Conservation (phyloP, 371 early-diverging fungal genomes). For the Smittium mucronatum region DNA sequence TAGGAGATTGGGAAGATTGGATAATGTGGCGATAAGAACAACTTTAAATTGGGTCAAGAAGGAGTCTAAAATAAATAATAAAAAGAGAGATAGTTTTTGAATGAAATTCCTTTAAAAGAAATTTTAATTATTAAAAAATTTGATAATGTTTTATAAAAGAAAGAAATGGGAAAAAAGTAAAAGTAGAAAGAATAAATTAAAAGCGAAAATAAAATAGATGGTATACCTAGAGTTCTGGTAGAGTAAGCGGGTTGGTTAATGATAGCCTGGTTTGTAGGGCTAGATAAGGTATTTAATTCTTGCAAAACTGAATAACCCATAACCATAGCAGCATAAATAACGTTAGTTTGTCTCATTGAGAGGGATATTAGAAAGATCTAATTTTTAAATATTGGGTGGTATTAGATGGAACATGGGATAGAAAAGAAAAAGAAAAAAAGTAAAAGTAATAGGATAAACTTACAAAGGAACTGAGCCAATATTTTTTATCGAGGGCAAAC, state of each 20-base stretch:
- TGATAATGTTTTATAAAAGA: too few relatives aligned
- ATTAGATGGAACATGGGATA: neutral
- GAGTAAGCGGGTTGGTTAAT: neutral
- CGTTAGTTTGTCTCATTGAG: constrained; percentile 83
- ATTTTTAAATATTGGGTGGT: neutral
- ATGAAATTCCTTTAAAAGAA: too few relatives aligned
- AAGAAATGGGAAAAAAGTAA: too few relatives aligned
- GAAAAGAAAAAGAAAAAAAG: neutral
- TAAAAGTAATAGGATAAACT: neutral
- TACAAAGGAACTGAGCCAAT: constrained; percentile 42
- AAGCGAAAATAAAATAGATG: neutral
- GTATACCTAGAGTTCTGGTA: constrained; percentile 10
- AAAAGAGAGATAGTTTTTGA: too few relatives aligned
- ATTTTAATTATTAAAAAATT: too few relatives aligned
- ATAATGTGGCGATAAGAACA: neutral
- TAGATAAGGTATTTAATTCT: neutral
- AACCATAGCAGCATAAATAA: constrained; percentile 48
- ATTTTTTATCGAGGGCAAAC: constrained; percentile 35
- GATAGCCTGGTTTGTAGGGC: neutral
- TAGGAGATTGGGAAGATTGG: constrained; percentile 16
- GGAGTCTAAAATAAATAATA: neutral
- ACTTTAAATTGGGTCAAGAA: constrained; percentile 5
- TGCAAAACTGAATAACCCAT: neutral
- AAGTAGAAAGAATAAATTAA: neutral
- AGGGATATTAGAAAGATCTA: constrained; percentile 38